These are phyloP conservation scores for Wallemia hederae DNA, from an alignment of 1,284 basidiomycete species.

Conservation along the genomic window DNA sequence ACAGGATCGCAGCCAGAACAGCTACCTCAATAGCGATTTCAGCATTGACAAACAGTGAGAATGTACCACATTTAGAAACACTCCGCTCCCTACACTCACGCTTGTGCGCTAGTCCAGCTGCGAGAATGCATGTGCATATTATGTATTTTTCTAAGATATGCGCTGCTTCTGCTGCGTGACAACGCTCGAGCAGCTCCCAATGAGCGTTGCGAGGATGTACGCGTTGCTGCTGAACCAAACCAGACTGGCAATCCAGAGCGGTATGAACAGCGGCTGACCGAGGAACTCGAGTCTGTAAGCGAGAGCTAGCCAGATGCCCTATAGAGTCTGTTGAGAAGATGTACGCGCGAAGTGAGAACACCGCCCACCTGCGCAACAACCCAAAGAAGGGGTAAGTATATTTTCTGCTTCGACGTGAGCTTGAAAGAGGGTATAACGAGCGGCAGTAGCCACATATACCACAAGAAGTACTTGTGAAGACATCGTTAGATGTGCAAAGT, in stretches of 20 bases:
- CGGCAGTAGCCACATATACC: slow-evolving; percentile 80
- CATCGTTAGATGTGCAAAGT: not conserved
- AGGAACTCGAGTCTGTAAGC: slow-evolving; percentile 73
- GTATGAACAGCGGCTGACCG: slow-evolving; percentile 36
- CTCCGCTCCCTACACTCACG: too few relatives aligned
- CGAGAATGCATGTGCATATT: too few relatives aligned
- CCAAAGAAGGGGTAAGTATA: slow-evolving; percentile 32
- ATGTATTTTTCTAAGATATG: too few relatives aligned
- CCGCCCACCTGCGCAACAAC: slow-evolving; percentile 26
- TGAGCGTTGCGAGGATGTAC: slow-evolving; percentile 38
- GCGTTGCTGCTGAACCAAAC: slow-evolving; percentile 40
- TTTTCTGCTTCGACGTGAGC: slow-evolving; percentile 22
- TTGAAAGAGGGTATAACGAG: slow-evolving; percentile 37
- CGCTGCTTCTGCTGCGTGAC: too few relatives aligned
- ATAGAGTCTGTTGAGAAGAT: not conserved
- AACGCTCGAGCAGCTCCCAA: slow-evolving; percentile 15
- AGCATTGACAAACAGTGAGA: too few relatives aligned
- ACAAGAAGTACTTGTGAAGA: slow-evolving; percentile 59
- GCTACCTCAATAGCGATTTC: too few relatives aligned
- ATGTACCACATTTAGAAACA: too few relatives aligned
- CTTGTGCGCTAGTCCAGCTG: too few relatives aligned
- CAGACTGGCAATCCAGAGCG: slow-evolving; percentile 48
- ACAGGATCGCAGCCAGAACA: too few relatives aligned
- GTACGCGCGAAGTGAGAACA: not conserved
- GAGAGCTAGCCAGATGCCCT: slow-evolving; percentile 54